Evolutionary conservation across 495 filamentous ascomycete genomes (phyloP).

Genomic region (Astrothelium macrocarpum): DNA sequence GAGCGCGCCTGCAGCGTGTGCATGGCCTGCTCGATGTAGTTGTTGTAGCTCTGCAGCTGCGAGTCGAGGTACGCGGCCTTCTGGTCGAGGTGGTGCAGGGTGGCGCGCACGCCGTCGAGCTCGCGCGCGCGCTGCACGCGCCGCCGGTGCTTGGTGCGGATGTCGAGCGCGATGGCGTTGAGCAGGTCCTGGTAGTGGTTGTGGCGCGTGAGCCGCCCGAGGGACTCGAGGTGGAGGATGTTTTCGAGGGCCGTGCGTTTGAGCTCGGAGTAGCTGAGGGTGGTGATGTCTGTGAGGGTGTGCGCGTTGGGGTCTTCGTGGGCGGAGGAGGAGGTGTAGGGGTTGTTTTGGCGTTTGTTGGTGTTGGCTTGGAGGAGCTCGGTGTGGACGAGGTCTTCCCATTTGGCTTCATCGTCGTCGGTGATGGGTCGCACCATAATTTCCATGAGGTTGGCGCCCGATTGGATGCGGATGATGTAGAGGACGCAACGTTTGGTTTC

Average conservation of each 20-base stretch:
- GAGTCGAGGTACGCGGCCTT: slow-evolving; percentile 89
- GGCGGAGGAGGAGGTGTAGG: slow-evolving; percentile 59
- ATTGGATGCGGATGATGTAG: slow-evolving; percentile 95
- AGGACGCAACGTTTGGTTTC: slow-evolving; percentile 95
- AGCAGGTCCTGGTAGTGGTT: slow-evolving; percentile 95
- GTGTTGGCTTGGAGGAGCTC: slow-evolving; percentile 49
- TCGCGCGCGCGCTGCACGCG: slow-evolving; percentile 84
- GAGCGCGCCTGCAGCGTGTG: slow-evolving; percentile 82
- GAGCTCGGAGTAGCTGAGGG: slow-evolving; percentile 83
- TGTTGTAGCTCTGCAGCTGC: slow-evolving; percentile 94
- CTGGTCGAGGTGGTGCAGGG: slow-evolving; percentile 73
- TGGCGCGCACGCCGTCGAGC: slow-evolving; percentile 77
- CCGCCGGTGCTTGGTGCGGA: slow-evolving; percentile 89
- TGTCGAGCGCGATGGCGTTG: slow-evolving; percentile 93
- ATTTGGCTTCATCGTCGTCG: slow-evolving; percentile 79
- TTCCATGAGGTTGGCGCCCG: slow-evolving; percentile 82
- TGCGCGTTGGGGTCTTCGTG: slow-evolving; percentile 37
- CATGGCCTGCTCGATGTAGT: slow-evolving; percentile 99
- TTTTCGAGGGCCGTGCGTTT: slow-evolving; percentile 92
- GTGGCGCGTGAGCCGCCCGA: slow-evolving; percentile 75
- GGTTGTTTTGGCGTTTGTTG: slow-evolving; percentile 37
- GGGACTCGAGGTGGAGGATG: slow-evolving; percentile 75
- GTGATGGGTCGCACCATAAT: slow-evolving; percentile 87
- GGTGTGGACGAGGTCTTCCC: slow-evolving; percentile 72
- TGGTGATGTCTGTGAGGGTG: slow-evolving; percentile 69